Base-by-base conservation (phyloP, 352 stramenopile genomes). In the Globisporangium camurandrum region DNA sequence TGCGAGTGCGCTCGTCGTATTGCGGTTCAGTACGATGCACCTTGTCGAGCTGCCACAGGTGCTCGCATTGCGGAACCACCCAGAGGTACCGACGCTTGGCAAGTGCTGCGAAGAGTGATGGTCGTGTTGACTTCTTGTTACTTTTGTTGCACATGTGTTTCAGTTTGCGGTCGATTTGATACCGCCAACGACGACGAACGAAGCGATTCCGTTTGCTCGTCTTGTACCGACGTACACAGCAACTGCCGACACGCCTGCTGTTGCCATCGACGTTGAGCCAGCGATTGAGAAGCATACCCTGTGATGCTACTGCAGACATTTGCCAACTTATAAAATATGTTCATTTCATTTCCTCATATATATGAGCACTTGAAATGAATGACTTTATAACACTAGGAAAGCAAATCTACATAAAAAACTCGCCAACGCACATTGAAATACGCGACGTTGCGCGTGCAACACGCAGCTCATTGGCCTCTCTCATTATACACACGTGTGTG, bases 1-100 rank as follows among this genome's bases (percentile, higher is more conserved):
- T 19, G 71, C 67, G 17, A 84, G 70, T 34, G 76, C 69, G 0
- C 64, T 85, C 47, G 73, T 91, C 7, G 64, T 88, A 22, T 64
- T 86, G 38, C 75, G 77, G 46, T 84, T 85, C 31, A 54, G 62
- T 26, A 91, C 88, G 57, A 59, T 91, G 66, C 74, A 88, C 28
- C 67, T 75, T 22, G 59, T 91, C 26, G 74, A 88, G 54, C 55
- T 91, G 7, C 79, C 79, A 0, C 76, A 88, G 64, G 76, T 86
- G 22, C 52, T 88, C 24, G 62, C 63, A 5, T 51, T 91, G 19
- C 72, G 76, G 7, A 66, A 71, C n/a, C 72, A 79, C 36, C 76
- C 76, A 27, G 74, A 87, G 59, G 79, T 91, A 48, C 26, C n/a
- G 66, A 23, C 22, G n/a, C 28, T 22, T 12, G 4, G 20, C 19